A percentile compares a stretch with the other conserved stretches of the same genome.
phyloP scores from a whole-genome alignment of 805 yeast species.

The Candida boleticola region DNA sequence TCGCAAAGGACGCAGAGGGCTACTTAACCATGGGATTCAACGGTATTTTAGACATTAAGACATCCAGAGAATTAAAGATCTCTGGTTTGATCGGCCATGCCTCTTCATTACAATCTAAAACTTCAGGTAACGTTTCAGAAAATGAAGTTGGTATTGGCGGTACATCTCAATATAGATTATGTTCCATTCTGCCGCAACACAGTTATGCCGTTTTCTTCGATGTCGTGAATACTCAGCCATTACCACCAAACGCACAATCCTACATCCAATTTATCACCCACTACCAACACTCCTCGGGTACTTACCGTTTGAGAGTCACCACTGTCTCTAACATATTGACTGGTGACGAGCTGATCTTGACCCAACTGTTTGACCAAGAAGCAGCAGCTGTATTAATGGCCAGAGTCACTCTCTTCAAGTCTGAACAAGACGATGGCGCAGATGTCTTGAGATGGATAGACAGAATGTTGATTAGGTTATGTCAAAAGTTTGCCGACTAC shows the following conservation, averaged over 20 bases:
- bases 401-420: slow-evolving; percentile 82
- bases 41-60: slow-evolving; percentile 82
- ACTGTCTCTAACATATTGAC: slow-evolving; percentile 65
- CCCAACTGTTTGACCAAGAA: slow-evolving; percentile 91
- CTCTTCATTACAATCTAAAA: slow-evolving; percentile 64
- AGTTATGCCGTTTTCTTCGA: slow-evolving; percentile 90
- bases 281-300: slow-evolving; percentile 94
- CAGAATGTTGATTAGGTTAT: slow-evolving; percentile 81
- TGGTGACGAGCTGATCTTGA: slow-evolving; percentile 45
- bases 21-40: slow-evolving; percentile 87
- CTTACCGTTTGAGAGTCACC: slow-evolving; percentile 85
- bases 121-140: slow-evolving; percentile 73
- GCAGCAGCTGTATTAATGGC: slow-evolving; percentile 96
- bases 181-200: slow-evolving; percentile 82
- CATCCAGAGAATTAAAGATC: slow-evolving; percentile 82
- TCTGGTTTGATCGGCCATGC: slow-evolving; percentile 96
- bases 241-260: slow-evolving; percentile 47
- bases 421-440: slow-evolving; percentile 78
- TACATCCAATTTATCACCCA: slow-evolving; percentile 84
- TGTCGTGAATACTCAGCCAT: slow-evolving; percentile 49
- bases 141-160: slow-evolving; percentile 94
- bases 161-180: slow-evolving; percentile 83
- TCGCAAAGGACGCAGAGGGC: slow-evolving; percentile 84
- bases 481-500: slow-evolving; percentile 92
- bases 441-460: slow-evolving; percentile 95